A percentile compares a stretch with the other conserved stretches of the same genome.
These are phyloP conservation scores for Phytophthora megakarya DNA, from an alignment of 352 stramenopile species.

Conservation along the genomic window DNA sequence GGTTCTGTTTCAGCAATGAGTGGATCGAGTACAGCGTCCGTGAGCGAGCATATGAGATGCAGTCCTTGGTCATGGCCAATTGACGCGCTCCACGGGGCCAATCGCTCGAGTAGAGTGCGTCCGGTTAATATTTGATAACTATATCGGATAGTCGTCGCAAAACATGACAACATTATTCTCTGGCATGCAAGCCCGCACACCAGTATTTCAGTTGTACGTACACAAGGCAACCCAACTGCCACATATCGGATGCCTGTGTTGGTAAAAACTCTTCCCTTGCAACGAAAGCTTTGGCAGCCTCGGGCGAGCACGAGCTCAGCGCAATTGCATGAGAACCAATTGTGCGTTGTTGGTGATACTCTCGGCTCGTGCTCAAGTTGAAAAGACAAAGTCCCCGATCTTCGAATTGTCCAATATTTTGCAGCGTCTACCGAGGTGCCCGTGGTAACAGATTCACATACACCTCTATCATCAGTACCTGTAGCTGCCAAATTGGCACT, in stretches of 20 bases:
- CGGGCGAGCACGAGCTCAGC: slow-evolving; percentile 43
- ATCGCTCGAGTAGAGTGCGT: slow-evolving; percentile 41
- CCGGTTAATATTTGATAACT: slow-evolving; percentile 64
- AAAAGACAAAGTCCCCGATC: slow-evolving; percentile 46
- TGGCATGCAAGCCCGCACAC: not conserved
- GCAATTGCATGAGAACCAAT: slow-evolving; percentile 40
- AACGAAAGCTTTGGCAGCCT: slow-evolving; percentile 58
- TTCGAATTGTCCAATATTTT: slow-evolving; percentile 56
- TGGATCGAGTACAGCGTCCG: slow-evolving; percentile 47
- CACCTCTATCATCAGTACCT: not conserved
- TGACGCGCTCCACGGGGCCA: slow-evolving; percentile 51
- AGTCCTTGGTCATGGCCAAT: slow-evolving; percentile 45
- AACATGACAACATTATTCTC: not conserved
- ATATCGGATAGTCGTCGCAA: not conserved
- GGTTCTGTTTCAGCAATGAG: slow-evolving; percentile 37
- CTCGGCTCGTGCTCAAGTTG: slow-evolving; percentile 48
- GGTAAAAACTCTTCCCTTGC: slow-evolving; percentile 44
- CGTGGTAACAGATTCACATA: not conserved
- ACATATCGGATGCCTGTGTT: slow-evolving; percentile 62
- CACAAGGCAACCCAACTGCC: slow-evolving; percentile 79
- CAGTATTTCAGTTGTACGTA: slow-evolving; percentile 29
- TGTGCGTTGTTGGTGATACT: slow-evolving; percentile 35
- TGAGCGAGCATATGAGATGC: slow-evolving; percentile 63
- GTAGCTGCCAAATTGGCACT: not conserved
- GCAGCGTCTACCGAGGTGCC: slow-evolving; percentile 48